These are phyloP conservation scores for Cystofilobasidium capitatum DNA, from an alignment of 768 basidiomycete genomes.

Conservation along the genomic window DNA sequence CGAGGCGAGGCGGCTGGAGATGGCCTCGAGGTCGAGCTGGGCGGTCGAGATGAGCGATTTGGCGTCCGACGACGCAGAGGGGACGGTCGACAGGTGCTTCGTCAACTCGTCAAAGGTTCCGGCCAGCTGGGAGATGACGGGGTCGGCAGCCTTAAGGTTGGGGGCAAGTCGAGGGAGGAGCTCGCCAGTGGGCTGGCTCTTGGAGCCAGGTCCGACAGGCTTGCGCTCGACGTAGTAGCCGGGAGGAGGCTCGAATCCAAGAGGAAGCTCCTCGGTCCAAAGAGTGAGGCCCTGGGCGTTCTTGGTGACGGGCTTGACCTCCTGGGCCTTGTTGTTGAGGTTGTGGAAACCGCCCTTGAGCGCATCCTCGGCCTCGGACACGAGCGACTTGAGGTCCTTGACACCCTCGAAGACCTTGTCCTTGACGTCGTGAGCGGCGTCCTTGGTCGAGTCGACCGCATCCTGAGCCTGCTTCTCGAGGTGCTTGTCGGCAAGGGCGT, in stretches of 20 bases:
- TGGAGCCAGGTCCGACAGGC: slow-evolving; percentile 22
- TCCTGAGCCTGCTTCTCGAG: slow-evolving; percentile 16
- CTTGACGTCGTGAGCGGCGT: slow-evolving; percentile 30
- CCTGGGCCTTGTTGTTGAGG: slow-evolving; percentile 33
- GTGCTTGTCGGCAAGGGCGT: slow-evolving; percentile 26
- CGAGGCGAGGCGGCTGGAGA: slow-evolving; percentile 65
- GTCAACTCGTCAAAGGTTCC: slow-evolving; percentile 86
- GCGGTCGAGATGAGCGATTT: slow-evolving; percentile 68
- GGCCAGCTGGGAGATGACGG: slow-evolving; percentile 86
- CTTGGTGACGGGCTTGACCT: slow-evolving; percentile 26
- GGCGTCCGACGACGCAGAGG: slow-evolving; percentile 48
- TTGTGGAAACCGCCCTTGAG: slow-evolving; percentile 21
- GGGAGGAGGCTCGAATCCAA: slow-evolving; percentile 88
- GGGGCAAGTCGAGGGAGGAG: slow-evolving; percentile 69
- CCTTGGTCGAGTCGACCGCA: slow-evolving; percentile 14
- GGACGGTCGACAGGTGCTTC: slow-evolving; percentile 65
- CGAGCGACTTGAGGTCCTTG: slow-evolving; percentile 20
- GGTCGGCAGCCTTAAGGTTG: slow-evolving; percentile 70
- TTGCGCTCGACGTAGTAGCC: slow-evolving; percentile 58
- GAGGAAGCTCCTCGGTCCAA: slow-evolving; percentile 56
- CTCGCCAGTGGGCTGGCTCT: not conserved
- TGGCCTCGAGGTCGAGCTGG: slow-evolving; percentile 64
- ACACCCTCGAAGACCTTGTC: slow-evolving; percentile 31
- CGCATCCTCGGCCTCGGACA: slow-evolving; percentile 27
- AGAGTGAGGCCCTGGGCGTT: slow-evolving; percentile 47